Base-by-base conservation (phyloP, 1,139 yeast species). In the Yamadazyma conglobata region DNA sequence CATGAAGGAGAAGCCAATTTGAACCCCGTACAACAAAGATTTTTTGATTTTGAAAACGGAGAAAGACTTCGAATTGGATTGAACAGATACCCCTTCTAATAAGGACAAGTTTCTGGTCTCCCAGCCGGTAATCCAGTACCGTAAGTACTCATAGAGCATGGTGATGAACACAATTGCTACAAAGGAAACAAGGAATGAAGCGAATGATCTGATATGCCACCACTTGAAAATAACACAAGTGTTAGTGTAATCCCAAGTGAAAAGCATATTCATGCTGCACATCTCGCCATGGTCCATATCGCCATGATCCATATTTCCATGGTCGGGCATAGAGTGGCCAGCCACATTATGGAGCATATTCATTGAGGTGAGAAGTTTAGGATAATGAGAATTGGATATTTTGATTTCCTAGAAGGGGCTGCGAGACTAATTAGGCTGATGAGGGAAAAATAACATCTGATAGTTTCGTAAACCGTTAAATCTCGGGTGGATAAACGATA, bases 191-290 rank as follows among this genome's bases (percentile, higher is more conserved):
- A 80, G 13, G 32, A 85, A 71, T 9, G 76, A 79, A 1, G 51
- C 26, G n/a, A 56, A 46, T 1, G 79, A 70, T 28, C 62, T 66
- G 29, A 84, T 70, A 43, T 81, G 89, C 95, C 95, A 84, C 87
- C 89, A 81, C 38, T 60, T 57, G 55, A 80, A 82, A 9, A 84
- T 72, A 10, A 84, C 73, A 51, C 95, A 84, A 10, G 84, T 65
- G 51, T 84, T 73, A 31, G 72, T 64, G 62, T 84, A 79, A 44
- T 78, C 75, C 93, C 94, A 85, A 8, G 89, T 83, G 55, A 84
- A 83, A n/a, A 81, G 48, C 91, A 82, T 84, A 53, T 77, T 72
- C 85, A 77, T 78, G n/a, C 74, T 68, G 47, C 88, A 81, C 62
- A 57, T 66, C 22, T 64, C 31, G 29, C 25, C 30, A 10, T 19